Evolutionary conservation across 305 asterid genomes (phyloP).

Genomic region (Ajuga reptans): DNA sequence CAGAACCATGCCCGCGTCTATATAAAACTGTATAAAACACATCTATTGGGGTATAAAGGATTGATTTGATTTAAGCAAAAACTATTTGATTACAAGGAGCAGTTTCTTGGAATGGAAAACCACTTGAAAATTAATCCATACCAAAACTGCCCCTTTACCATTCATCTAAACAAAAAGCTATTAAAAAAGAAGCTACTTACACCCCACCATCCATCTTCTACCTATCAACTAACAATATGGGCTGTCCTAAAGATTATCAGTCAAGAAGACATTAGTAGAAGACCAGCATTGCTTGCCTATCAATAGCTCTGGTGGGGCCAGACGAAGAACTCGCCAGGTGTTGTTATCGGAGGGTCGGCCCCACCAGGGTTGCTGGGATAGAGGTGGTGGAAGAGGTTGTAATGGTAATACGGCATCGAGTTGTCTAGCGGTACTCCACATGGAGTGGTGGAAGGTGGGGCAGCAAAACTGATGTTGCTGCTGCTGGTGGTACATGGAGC

Average conservation of each 20-base stretch:
- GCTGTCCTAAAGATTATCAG: constrained; percentile 27
- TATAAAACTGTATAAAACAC: no score
- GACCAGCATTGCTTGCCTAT: constrained; percentile 18
- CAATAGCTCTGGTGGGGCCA: constrained; percentile 68
- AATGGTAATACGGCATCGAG: constrained; percentile 33
- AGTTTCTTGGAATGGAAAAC: constrained; percentile 37
- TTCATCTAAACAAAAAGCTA: constrained; percentile 18
- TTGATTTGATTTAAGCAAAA: constrained; percentile 22
- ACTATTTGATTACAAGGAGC: constrained; percentile 22
- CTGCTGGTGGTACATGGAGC: constrained; percentile 33
- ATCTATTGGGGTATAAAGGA: background rate
- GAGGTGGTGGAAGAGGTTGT: constrained; percentile 48
- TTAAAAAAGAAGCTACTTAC: constrained; percentile 33
- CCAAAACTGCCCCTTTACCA: constrained; percentile 26
- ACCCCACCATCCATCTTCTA: constrained; percentile 36
- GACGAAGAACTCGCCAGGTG: constrained; percentile 44
- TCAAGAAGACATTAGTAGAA: constrained; percentile 24
- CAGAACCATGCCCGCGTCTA: no score
- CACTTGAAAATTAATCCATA: constrained; percentile 45
- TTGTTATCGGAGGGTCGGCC: constrained; percentile 28
- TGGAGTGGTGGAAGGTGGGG: constrained; percentile 37
- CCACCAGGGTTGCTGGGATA: constrained; percentile 23
- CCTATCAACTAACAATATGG: constrained; percentile 25
- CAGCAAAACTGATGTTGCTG: constrained; percentile 40
- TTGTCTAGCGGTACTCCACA: constrained; percentile 54